Percentiles rank a stretch among this genome's conserved stretches.
These are phyloP conservation scores for Fagopyrum esculentum DNA, from an alignment of 148 eudicot genomes.

Conservation along the genomic window DNA sequence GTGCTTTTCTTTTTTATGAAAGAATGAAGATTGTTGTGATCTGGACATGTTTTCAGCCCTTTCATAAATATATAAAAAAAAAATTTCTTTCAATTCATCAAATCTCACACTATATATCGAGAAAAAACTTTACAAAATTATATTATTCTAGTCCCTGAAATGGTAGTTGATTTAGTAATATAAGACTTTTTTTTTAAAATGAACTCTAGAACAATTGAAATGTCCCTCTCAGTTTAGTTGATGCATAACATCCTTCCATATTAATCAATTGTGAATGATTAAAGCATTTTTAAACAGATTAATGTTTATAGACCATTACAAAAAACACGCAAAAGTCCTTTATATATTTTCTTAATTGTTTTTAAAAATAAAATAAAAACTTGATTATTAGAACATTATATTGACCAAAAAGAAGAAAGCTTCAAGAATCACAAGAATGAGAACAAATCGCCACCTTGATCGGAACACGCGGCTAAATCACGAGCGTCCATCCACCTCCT, in stretches of 20 bases:
- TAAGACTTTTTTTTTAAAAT: no score
- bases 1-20: not conserved
- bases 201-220: not conserved
- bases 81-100: no score
- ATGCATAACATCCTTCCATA: not conserved
- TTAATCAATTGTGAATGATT: not conserved
- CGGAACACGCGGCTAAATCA: no score
- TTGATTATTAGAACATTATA: no score
- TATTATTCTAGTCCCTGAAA: no score
- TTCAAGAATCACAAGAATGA: constrained; percentile 22
- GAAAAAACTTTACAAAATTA: no score
- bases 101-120: no score
- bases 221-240: not conserved
- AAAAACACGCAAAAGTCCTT: not conserved
- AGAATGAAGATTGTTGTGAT: no score
- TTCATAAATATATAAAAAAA: no score
- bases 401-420: not conserved
- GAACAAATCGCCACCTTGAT: constrained; percentile 19
- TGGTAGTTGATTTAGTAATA: no score
- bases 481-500: constrained; percentile 11
- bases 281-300: not conserved
- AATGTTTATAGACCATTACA: not conserved
- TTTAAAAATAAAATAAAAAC: not conserved
- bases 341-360: not conserved
- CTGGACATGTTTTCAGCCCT: no score